These are phyloP conservation scores for Clavispora phyllophila DNA, from an alignment of 805 yeast species.

Conservation along the genomic window DNA sequence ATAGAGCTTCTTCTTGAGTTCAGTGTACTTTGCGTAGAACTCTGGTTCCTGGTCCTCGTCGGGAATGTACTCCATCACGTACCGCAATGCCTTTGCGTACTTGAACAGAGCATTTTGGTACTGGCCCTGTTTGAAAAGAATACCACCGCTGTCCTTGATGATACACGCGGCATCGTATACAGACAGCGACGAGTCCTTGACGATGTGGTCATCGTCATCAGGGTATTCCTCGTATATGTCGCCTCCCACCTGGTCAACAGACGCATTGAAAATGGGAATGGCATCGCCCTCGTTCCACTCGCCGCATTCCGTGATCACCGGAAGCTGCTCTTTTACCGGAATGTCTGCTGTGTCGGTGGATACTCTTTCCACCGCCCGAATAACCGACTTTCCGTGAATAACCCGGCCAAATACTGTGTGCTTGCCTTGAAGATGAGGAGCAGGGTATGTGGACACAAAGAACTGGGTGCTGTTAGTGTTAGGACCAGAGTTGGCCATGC, in stretches of 20 bases:
- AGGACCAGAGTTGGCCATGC: slow-evolving; percentile 59
- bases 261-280: slow-evolving; percentile 59
- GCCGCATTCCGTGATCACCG: slow-evolving; percentile 57
- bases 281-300: slow-evolving; percentile 49
- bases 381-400: slow-evolving; percentile 59
- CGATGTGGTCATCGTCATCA: slow-evolving; percentile 60
- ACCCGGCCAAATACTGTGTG: slow-evolving; percentile 78
- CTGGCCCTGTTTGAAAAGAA: slow-evolving; percentile 50
- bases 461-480: slow-evolving; percentile 59
- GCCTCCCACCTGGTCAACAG: slow-evolving; percentile 57
- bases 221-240: slow-evolving; percentile 76
- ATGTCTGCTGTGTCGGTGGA: slow-evolving; percentile 38
- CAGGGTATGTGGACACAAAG: slow-evolving; percentile 63
- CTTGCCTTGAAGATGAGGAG: slow-evolving; percentile 70
- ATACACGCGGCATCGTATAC: slow-evolving; percentile 47
- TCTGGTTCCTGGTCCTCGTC: slow-evolving; percentile 60
- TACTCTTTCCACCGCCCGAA: slow-evolving; percentile 57
- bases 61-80: slow-evolving; percentile 68
- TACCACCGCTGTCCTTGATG: slow-evolving; percentile 66
- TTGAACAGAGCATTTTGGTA: slow-evolving; percentile 52
- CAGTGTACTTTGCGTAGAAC: slow-evolving; percentile 44
- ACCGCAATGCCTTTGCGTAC: slow-evolving; percentile 61
- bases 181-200: slow-evolving; percentile 49
- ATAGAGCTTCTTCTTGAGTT: slow-evolving; percentile 48
- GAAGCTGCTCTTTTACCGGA: slow-evolving; percentile 34